phyloP scores from a whole-genome alignment of 495 filamentous ascomycete genomes.

The Aspergillus sclerotioniger region DNA sequence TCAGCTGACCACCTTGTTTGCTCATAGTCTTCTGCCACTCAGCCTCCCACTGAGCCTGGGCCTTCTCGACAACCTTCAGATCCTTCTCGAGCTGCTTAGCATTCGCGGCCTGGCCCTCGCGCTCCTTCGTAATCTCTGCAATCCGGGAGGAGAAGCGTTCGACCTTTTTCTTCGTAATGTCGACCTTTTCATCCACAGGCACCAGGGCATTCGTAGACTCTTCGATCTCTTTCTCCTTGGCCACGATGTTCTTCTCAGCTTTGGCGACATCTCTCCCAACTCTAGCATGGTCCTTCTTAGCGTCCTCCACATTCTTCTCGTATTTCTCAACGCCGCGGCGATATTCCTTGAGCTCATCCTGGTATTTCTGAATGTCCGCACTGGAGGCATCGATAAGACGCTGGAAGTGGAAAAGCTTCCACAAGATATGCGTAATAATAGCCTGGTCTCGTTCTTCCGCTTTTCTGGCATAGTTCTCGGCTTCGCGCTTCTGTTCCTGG shows the following conservation, averaged over 20 bases:
- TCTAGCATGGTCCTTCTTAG: slow-evolving; percentile 80
- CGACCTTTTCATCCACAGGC: slow-evolving; percentile 88
- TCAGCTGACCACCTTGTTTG: slow-evolving; percentile 82
- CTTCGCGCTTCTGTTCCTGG: slow-evolving; percentile 94
- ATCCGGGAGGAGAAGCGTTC: slow-evolving; percentile 64
- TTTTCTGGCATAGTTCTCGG: slow-evolving; percentile 85
- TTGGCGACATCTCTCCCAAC: slow-evolving; percentile 77
- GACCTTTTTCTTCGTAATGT: slow-evolving; percentile 70
- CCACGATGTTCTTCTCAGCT: slow-evolving; percentile 76
- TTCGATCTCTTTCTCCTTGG: slow-evolving; percentile 85
- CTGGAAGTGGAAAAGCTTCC: slow-evolving; percentile 97
- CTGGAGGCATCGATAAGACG: slow-evolving; percentile 87
- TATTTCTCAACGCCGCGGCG: slow-evolving; percentile 83
- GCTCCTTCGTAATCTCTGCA: slow-evolving; percentile 69
- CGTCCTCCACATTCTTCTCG: slow-evolving; percentile 76
- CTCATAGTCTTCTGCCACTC: slow-evolving; percentile 80
- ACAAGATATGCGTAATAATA: slow-evolving; percentile 89
- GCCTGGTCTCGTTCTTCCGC: slow-evolving; percentile 87
- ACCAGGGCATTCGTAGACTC: slow-evolving; percentile 80
- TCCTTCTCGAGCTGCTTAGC: slow-evolving; percentile 75
- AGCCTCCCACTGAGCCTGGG: slow-evolving; percentile 82
- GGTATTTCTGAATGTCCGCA: slow-evolving; percentile 87
- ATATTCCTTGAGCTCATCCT: slow-evolving; percentile 94
- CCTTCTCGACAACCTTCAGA: slow-evolving; percentile 80
- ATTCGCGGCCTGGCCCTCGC: slow-evolving; percentile 61